Evolutionary conservation across 805 yeast genomes (phyloP).

Genomic region (Spathaspora passalidarum): DNA sequence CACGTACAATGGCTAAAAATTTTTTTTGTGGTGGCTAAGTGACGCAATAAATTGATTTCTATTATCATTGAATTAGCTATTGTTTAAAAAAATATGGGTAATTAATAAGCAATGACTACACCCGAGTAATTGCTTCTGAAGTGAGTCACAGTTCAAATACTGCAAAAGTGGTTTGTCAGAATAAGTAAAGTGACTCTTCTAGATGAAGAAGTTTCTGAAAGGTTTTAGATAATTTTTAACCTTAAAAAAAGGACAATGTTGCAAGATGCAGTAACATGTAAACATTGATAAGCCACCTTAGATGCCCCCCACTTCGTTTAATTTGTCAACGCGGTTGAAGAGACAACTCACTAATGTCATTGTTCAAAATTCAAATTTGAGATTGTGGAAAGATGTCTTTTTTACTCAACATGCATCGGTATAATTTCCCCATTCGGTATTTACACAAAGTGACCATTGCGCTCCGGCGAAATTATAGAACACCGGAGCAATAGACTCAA

Average conservation of each 20-base stretch:
- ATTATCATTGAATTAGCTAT: not conserved
- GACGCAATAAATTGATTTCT: not conserved
- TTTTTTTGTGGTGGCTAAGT: slow-evolving; percentile 1
- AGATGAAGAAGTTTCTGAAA: not conserved
- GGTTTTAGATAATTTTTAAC: not conserved
- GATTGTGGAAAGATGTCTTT: not conserved
- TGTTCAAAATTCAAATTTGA: not conserved
- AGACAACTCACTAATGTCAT: not conserved
- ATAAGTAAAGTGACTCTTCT: not conserved
- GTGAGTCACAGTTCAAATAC: not conserved
- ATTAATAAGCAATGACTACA: no score
- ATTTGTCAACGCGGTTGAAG: not conserved
- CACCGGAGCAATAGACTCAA: no score
- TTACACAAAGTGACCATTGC: not conserved
- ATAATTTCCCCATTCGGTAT: not conserved
- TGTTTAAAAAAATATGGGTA: not conserved
- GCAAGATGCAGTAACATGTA: no score
- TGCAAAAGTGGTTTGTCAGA: not conserved
- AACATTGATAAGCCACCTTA: not conserved
- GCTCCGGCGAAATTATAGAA: not conserved
- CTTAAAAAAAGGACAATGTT: not conserved
- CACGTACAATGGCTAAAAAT: not conserved
- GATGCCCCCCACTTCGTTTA: not conserved
- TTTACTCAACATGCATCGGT: not conserved
- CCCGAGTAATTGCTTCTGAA: not conserved